Evolutionary conservation across 2,329 filamentous ascomycete genomes (phyloP), one percentile per base, ranked within the genome.

Genomic region (Pseudopyrenochaeta lycopersici): DNA sequence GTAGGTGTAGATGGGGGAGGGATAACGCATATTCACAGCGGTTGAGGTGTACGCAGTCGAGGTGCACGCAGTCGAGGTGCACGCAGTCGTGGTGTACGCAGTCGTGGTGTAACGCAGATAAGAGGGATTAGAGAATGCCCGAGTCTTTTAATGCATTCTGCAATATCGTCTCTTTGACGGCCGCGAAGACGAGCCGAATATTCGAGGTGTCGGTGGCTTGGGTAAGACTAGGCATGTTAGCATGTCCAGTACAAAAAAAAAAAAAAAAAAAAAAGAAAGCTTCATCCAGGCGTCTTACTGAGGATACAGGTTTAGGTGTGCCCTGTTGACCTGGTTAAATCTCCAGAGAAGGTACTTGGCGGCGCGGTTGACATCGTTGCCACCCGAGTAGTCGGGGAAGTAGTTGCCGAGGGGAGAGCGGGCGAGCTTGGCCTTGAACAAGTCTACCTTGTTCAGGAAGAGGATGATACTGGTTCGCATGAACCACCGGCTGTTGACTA

Each of bases 141-240:
- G 95, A 98, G 77, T 99, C 95, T 80, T 96, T 97, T 66, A 99
- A 85, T 42, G 95, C 95, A 76, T 99, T 99, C 78, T 98, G 96
- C 65, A 99, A 81, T 71, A 99, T 99, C 30, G 95, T 99, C 80
- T 99, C 95, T 77, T 99, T 99, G 56, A 99, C 95, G 7, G 95
- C 95, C 30, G 94, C 95, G 78, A 99, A 99, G 42, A 99, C 95
- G 32, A 99, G 85, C 62, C 95, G 91, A 70, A 99, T 97, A 73
- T 99, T 99, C 46, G 93, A 97, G 3, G 95, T 99, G 76, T 99
- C 95, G 60, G 95, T 99, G 40, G 95, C 95, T 89, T 99, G 95
- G 30, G 95, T 99, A 58, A 99, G 85, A 78, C 94, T 98, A 67
- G 15, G 45, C 32, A n/a, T 31, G 56, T 46, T 46, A 49, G 52